A percentile compares a stretch with the other conserved stretches of the same genome.
Evolutionary conservation across 176 grass and related monocot species (phyloP).

Genomic region (Lolium multiflorum): DNA sequence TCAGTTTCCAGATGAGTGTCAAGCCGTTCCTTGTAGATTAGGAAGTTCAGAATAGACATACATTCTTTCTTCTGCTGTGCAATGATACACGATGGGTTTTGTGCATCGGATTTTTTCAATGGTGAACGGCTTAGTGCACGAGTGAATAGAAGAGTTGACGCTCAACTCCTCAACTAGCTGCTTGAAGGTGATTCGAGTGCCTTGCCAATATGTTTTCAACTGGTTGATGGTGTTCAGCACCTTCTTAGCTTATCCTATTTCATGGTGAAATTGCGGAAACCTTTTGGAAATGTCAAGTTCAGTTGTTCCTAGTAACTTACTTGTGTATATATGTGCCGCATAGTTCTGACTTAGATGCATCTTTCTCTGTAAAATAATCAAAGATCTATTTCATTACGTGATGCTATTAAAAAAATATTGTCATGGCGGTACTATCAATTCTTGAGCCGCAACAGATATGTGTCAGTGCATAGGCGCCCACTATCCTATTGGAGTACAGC

Average conservation of each 20-base stretch:
- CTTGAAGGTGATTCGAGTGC: not conserved
- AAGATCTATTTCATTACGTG: not conserved
- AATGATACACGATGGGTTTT: not conserved
- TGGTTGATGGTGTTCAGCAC: not conserved
- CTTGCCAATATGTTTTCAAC: not conserved
- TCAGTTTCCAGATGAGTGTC: slow-evolving; percentile 30
- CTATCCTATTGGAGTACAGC: slow-evolving; percentile 20
- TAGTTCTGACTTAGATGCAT: too few species aligned
- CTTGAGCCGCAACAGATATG: not conserved
- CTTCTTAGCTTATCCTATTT: too few species aligned
- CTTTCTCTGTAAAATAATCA: too few species aligned
- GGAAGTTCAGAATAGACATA: not conserved
- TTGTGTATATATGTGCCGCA: too few species aligned
- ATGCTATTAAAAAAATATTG: not conserved
- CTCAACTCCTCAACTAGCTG: not conserved
- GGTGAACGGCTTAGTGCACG: not conserved
- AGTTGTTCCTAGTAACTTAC: too few species aligned
- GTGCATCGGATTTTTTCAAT: not conserved
- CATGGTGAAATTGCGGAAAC: not conserved
- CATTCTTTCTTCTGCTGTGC: not conserved
- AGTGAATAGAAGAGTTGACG: not conserved
- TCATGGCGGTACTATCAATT: slow-evolving; percentile 52
- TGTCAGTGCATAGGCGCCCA: not conserved
- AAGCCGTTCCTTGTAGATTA: slow-evolving; percentile 10
- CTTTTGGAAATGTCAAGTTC: too few species aligned